Base-by-base conservation (phyloP, 345 rosid genomes). In the Citrus glauca region DNA sequence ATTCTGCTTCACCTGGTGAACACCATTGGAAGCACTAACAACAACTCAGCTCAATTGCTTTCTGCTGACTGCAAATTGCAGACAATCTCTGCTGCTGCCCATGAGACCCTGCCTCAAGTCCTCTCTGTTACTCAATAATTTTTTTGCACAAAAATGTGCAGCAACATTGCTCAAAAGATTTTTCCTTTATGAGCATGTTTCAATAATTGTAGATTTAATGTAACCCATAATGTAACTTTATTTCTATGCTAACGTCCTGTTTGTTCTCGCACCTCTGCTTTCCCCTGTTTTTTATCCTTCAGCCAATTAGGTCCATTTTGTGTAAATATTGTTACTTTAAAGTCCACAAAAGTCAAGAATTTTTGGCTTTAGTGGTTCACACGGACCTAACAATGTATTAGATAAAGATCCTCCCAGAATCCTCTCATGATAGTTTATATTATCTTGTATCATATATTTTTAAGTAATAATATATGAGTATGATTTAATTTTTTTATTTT, bases 41-140 rank as follows among this genome's bases (percentile, higher is more conserved):
- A 6, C 24, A 66, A 24, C 22, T 25, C 71, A 38, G 74, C 63
- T 28, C 81, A 77, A 33, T 66, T 80, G 79, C 70, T 87, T 33
- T 76, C 87, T 20, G 76, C 82, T 4, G 92, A 89, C 64, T 89
- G 91, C 89, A 89, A 88, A 81, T 70, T 87, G 74, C 89, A 88
- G 73, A 85, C 74, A 0, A 79, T 88, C 0, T 76, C 89, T 45
- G 79, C 73, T 74, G 71, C 79, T 68, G 65, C 75, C 19, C 85
- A 61, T 74, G 85, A 85, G 66, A 60, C 86, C 66, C 61, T 85
- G 76, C 88, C 81, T 32, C 81, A 81, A 16, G 84, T 83, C 64
- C 82, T 91, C 6, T 53, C 85, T 6, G 88, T 91, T 78, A 83
- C 73, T 79, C 90, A 79, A 76, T 87, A 85, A 72, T 22, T 37